A percentile compares a stretch with the other conserved stretches of the same genome.
Evolutionary conservation across 1,139 yeast genomes (phyloP).

Genomic region (Candida frijolesensis): DNA sequence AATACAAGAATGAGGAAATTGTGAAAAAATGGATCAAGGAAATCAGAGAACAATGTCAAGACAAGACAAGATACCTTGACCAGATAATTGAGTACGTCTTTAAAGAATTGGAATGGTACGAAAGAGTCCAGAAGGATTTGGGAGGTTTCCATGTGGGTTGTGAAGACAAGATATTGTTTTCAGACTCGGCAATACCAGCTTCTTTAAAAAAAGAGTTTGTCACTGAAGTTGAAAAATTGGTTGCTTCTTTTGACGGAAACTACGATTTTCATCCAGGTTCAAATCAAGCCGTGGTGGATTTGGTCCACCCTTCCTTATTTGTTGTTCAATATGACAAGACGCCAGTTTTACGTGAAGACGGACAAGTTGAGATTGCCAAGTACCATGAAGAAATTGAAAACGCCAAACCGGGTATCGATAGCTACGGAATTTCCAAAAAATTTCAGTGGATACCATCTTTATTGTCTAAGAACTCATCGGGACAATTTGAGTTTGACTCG

Average conservation of each 20-base stretch:
- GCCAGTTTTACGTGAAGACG: slow-evolving; percentile 21
- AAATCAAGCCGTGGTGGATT: slow-evolving; percentile 36
- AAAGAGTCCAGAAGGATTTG: slow-evolving; percentile 17
- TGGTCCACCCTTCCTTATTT: slow-evolving; percentile 47
- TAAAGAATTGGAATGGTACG: slow-evolving; percentile 33
- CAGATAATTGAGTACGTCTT: slow-evolving; percentile 26
- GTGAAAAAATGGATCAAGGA: slow-evolving; percentile 35
- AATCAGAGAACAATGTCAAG: slow-evolving; percentile 19
- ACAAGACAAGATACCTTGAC: slow-evolving; percentile 18
- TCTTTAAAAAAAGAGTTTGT: slow-evolving; percentile 15
- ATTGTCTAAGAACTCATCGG: slow-evolving; percentile 16
- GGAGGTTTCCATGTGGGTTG: slow-evolving; percentile 16
- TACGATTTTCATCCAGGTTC: slow-evolving; percentile 43
- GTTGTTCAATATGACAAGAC: slow-evolving; percentile 39
- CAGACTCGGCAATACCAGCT: slow-evolving; percentile 18
- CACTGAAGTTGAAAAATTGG: slow-evolving; percentile 17
- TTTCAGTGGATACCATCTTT: slow-evolving; percentile 39
- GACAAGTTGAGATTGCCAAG: slow-evolving; percentile 13
- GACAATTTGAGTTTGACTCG: slow-evolving; percentile 25
- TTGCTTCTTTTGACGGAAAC: slow-evolving; percentile 18
- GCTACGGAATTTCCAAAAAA: slow-evolving; percentile 23
- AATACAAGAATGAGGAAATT: slow-evolving; percentile 29
- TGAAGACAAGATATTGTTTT: slow-evolving; percentile 23
- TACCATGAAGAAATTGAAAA: slow-evolving; percentile 16
- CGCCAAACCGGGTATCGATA: slow-evolving; percentile 21